Conservation (phyloP, 768 basidiomycete species). For the Pseudohyphozyma bogoriensis region DNA sequence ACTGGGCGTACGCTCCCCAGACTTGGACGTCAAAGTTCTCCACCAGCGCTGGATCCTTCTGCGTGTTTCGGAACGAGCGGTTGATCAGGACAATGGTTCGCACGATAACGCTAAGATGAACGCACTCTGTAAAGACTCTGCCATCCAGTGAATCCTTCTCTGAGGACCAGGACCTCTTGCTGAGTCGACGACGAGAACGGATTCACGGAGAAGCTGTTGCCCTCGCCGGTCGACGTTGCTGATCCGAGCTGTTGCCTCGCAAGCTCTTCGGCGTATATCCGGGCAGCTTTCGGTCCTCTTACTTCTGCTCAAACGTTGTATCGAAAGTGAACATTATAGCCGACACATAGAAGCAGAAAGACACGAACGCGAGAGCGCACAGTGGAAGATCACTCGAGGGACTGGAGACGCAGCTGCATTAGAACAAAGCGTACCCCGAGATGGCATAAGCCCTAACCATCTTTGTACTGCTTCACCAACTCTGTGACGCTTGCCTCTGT, state of each 20-base stretch:
- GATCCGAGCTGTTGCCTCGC: background rate
- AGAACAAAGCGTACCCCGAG: too few species aligned
- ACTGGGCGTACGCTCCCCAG: slow-evolving; percentile 1
- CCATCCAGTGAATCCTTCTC: slow-evolving; percentile 19
- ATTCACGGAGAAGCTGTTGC: slow-evolving; percentile 9
- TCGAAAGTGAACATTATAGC: background rate
- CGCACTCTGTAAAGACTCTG: slow-evolving; percentile 16
- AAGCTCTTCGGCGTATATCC: slow-evolving; percentile 23
- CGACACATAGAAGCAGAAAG: background rate
- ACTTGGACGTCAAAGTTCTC: slow-evolving; percentile 16
- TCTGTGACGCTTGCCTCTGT: slow-evolving; percentile 11
- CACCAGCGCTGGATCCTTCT: slow-evolving; percentile 16
- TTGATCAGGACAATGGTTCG: too few species aligned
- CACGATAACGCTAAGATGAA: background rate
- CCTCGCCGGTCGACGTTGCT: background rate
- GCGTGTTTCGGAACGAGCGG: background rate
- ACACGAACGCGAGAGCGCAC: slow-evolving; percentile 12
- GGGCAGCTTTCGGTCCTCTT: slow-evolving; percentile 19
- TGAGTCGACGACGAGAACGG: background rate
- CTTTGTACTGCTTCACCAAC: slow-evolving; percentile 13
- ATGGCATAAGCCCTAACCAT: background rate
- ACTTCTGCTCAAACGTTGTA: slow-evolving; percentile 12
- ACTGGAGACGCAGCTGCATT: background rate
- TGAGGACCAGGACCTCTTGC: slow-evolving; percentile 21
- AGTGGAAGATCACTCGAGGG: slow-evolving; percentile 25